Conservation (phyloP, 306 rosid species). For the Prunus persica region DNA sequence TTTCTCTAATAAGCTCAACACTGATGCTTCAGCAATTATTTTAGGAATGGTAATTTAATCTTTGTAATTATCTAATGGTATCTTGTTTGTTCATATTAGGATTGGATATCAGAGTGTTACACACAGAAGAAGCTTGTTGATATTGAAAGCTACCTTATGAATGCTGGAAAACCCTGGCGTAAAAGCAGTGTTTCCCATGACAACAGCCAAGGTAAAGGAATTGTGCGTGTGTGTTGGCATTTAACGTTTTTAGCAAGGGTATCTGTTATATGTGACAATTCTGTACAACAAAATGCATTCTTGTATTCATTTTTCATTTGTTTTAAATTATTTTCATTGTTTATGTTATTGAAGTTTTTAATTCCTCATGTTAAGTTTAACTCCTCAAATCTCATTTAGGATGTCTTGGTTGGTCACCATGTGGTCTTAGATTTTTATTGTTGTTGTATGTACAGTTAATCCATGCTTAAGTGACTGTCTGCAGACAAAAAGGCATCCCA, state of each 20-base stretch:
- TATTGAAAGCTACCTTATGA: slow-evolving; percentile 71
- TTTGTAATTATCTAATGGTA: slow-evolving; percentile 2
- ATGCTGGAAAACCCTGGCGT: slow-evolving; percentile 91
- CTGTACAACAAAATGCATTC: neutral
- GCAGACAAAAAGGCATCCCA: slow-evolving; percentile 44
- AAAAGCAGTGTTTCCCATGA: slow-evolving; percentile 47
- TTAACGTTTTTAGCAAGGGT: neutral
- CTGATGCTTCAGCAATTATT: slow-evolving; percentile 14
- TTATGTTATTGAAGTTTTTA: neutral
- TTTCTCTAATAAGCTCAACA: neutral
- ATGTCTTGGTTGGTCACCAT: neutral
- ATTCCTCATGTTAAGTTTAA: neutral
- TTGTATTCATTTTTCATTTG: neutral
- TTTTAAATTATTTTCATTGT: neutral
- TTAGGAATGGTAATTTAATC: slow-evolving; percentile 4
- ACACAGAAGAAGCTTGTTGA: slow-evolving; percentile 72
- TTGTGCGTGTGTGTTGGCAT: neutral
- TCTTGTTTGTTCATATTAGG: slow-evolving; percentile 39
- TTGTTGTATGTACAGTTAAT: slow-evolving; percentile 1
- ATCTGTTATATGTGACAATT: neutral
- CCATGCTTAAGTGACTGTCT: slow-evolving; percentile 16
- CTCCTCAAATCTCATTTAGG: neutral
- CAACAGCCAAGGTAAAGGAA: slow-evolving; percentile 47
- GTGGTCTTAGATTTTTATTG: slow-evolving; percentile 2
- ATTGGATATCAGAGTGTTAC: slow-evolving; percentile 83